Percentiles rank a stretch among this genome's conserved stretches.
phyloP scores from a whole-genome alignment of 768 basidiomycete species.

The Leucosporidium creatinivorum region DNA sequence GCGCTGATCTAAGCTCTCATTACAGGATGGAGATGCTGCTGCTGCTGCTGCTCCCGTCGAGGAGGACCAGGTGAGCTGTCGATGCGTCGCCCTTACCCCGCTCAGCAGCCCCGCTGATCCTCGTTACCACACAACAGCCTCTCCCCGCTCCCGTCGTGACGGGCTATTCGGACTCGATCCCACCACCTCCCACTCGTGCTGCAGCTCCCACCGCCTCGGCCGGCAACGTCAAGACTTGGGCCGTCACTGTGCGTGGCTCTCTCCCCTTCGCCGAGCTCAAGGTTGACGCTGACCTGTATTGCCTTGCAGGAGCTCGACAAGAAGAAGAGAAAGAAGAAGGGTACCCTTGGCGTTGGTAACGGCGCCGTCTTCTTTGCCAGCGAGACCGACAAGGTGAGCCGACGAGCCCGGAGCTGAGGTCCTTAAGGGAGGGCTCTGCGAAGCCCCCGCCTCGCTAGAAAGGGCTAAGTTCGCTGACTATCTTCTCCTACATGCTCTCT shows the following conservation, averaged over 20 bases:
- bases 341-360: conserved; percentile 88
- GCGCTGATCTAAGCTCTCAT: background rate
- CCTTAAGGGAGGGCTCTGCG: too few relatives aligned
- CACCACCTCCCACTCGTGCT: conserved; percentile 56
- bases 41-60: conserved; percentile 39
- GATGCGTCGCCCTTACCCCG: background rate
- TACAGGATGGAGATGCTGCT: conserved; percentile 13
- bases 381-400: conserved; percentile 85
- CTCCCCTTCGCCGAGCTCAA: background rate
- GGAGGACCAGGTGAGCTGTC: conserved; percentile 43
- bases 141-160: conserved; percentile 48
- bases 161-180: conserved; percentile 55
- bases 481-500: background rate
- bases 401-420: background rate
- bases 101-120: background rate
- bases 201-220: conserved; percentile 52
- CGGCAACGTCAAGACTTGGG: conserved; percentile 36
- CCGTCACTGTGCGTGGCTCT: conserved; percentile 34
- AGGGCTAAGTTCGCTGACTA: too few relatives aligned
- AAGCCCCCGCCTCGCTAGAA: too few relatives aligned
- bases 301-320: conserved; percentile 19
- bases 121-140: conserved; percentile 35
- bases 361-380: conserved; percentile 95
- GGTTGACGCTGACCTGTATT: background rate
- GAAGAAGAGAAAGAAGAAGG: conserved; percentile 96